Evolutionary conservation across 345 rosid genomes (phyloP).

Genomic region (Bruguiera parviflora): DNA sequence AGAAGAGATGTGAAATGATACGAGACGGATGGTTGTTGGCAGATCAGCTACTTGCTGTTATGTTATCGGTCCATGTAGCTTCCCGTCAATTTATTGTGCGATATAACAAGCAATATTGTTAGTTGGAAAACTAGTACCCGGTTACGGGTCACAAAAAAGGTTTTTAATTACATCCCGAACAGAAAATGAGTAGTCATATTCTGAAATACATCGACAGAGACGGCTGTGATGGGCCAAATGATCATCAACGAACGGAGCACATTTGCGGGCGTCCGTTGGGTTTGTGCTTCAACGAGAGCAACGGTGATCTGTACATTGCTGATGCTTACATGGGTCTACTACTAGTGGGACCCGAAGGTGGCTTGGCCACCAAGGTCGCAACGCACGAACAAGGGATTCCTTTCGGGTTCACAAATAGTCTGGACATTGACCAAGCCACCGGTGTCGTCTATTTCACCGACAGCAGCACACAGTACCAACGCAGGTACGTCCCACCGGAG

Average conservation of each 20-base stretch:
- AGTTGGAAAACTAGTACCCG: too few relatives aligned
- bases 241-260: constrained; percentile 13
- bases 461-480: constrained; percentile 24
- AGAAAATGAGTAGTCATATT: neutral
- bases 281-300: constrained; percentile 22
- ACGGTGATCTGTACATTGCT: constrained; percentile 38
- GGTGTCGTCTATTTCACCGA: constrained; percentile 40
- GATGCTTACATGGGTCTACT: constrained; percentile 46
- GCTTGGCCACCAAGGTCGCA: constrained; percentile 34
- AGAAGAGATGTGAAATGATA: too few relatives aligned
- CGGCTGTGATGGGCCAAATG: neutral
- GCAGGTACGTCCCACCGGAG: constrained; percentile 4
- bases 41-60: too few relatives aligned
- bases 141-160: too few relatives aligned
- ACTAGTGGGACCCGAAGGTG: constrained; percentile 37
- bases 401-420: constrained; percentile 34
- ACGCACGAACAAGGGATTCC: constrained; percentile 28
- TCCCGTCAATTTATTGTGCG: too few relatives aligned
- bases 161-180: too few relatives aligned
- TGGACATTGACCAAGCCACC: constrained; percentile 38
- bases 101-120: too few relatives aligned
- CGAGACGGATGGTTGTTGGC: too few relatives aligned
- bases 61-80: too few relatives aligned
- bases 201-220: neutral
- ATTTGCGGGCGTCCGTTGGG: constrained; percentile 47